A percentile compares a stretch with the other conserved stretches of the same genome.
These are phyloP conservation scores for Gelatoporia subvermispora DNA, from an alignment of 768 basidiomycete genomes.

Conservation along the genomic window DNA sequence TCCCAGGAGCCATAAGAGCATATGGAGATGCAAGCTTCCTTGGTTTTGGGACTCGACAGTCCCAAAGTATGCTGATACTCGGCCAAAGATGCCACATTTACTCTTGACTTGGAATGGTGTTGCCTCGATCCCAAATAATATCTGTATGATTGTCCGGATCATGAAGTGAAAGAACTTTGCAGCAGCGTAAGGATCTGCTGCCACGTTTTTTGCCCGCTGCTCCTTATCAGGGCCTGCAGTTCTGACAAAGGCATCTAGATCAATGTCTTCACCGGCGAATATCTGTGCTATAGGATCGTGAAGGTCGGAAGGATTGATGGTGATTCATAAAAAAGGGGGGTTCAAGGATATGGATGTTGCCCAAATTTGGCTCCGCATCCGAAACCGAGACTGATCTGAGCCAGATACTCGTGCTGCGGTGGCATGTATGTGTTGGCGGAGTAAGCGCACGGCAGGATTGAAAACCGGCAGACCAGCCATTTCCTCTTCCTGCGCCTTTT, in stretches of 20 bases:
- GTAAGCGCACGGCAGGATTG: slow-evolving; percentile 5
- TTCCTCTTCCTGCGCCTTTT: slow-evolving; percentile 33
- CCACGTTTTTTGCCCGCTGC: slow-evolving; percentile 25
- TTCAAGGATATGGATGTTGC: slow-evolving; percentile 23
- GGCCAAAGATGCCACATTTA: slow-evolving; percentile 30
- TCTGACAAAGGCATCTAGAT: slow-evolving; percentile 33
- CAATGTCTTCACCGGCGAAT: slow-evolving; percentile 36
- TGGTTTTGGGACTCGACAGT: slow-evolving; percentile 37
- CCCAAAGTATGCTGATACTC: background rate
- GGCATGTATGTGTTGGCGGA: slow-evolving; percentile 10
- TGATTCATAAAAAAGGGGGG: slow-evolving; percentile 37
- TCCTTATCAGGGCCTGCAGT: slow-evolving; percentile 21
- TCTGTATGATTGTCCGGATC: slow-evolving; percentile 26
- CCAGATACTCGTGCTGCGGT: slow-evolving; percentile 14
- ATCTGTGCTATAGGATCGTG: slow-evolving; percentile 43
- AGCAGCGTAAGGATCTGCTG: slow-evolving; percentile 35
- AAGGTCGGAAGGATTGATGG: slow-evolving; percentile 36
- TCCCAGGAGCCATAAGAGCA: slow-evolving; percentile 33
- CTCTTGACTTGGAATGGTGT: slow-evolving; percentile 6
- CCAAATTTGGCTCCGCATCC: slow-evolving; percentile 32
- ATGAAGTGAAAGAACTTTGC: slow-evolving; percentile 38
- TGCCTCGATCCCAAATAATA: slow-evolving; percentile 29
- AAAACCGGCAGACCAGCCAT: background rate
- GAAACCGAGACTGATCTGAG: slow-evolving; percentile 9
- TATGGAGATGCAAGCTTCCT: slow-evolving; percentile 37